Evolutionary conservation across 108 stramenopile genomes (phyloP).

Genomic region (Cyclotella baltica): DNA sequence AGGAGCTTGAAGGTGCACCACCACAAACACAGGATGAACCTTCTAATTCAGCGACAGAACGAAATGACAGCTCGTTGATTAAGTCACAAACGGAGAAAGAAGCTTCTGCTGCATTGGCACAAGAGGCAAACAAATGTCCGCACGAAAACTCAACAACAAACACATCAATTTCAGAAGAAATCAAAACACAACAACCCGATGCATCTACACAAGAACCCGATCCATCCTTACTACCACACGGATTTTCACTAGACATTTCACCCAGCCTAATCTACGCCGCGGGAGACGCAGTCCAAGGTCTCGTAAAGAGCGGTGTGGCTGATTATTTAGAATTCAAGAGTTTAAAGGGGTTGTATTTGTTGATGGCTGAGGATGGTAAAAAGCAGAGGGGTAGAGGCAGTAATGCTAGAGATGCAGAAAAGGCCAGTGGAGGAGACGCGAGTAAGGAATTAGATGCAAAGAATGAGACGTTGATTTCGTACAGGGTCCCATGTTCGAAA

Average conservation of each 20-base stretch:
- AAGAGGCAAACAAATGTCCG: too few species aligned
- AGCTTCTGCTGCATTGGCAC: too few species aligned
- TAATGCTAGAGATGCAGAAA: not conserved
- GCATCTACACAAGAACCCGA: constrained; percentile 13
- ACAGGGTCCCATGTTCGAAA: constrained; percentile 88
- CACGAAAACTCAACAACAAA: too few species aligned
- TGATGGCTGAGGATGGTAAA: constrained; percentile 46
- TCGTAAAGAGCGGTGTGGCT: constrained; percentile 83
- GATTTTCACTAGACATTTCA: constrained; percentile 74
- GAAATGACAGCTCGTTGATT: too few species aligned
- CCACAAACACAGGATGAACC: not conserved
- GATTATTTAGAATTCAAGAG: constrained; percentile 92
- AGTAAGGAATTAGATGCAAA: not conserved
- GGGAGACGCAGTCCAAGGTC: constrained; percentile 78
- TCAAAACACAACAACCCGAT: too few species aligned
- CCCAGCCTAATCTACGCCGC: constrained; percentile 69
- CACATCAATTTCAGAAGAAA: too few species aligned
- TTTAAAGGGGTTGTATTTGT: constrained; percentile 69
- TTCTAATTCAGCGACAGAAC: not conserved
- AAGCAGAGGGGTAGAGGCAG: constrained; percentile 12
- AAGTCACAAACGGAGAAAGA: not conserved
- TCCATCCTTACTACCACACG: constrained; percentile 16
- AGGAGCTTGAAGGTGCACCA: not conserved
- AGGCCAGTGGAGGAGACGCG: not conserved
- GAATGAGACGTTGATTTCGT: constrained; percentile 22